Conservation (phyloP, 805 yeast genomes). For the Monosporozyma yasuniensis region DNA sequence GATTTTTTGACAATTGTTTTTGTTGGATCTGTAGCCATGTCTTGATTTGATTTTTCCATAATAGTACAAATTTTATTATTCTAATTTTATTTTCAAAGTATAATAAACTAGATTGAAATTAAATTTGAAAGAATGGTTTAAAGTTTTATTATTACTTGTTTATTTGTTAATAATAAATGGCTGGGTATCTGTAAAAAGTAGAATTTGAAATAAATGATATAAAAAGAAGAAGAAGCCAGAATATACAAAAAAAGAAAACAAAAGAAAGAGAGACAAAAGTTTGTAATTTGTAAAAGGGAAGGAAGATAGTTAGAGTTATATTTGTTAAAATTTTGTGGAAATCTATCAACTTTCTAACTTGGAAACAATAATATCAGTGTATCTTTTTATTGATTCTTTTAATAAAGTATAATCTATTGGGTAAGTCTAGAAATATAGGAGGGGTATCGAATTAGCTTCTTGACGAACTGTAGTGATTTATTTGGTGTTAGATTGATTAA, state of each 20-base stretch:
- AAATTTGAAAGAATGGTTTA: neutral
- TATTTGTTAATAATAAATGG: neutral
- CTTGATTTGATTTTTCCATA: neutral
- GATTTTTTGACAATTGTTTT: neutral
- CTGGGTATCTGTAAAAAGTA: neutral
- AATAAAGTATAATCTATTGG: neutral
- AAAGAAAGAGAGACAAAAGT: neutral
- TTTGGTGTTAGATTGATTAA: neutral
- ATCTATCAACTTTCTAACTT: neutral
- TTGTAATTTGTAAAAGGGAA: neutral
- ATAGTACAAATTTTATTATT: neutral
- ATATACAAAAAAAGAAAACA: neutral
- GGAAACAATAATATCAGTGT: too few relatives aligned
- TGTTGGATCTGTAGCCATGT: neutral
- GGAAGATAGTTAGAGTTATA: neutral
- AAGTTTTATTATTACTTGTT: neutral
- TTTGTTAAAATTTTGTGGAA: neutral
- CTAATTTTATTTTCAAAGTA: neutral
- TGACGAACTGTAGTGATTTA: neutral
- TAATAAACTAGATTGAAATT: neutral
- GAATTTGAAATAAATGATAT: neutral
- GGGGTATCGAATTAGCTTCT: neutral
- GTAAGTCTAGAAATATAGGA: neutral
- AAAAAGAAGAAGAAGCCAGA: neutral
- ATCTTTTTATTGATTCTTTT: neutral